A percentile compares a stretch with the other conserved stretches of the same genome.
These are phyloP conservation scores for Fragaria ananassa DNA, from an alignment of 306 rosid species.

Conservation along the genomic window DNA sequence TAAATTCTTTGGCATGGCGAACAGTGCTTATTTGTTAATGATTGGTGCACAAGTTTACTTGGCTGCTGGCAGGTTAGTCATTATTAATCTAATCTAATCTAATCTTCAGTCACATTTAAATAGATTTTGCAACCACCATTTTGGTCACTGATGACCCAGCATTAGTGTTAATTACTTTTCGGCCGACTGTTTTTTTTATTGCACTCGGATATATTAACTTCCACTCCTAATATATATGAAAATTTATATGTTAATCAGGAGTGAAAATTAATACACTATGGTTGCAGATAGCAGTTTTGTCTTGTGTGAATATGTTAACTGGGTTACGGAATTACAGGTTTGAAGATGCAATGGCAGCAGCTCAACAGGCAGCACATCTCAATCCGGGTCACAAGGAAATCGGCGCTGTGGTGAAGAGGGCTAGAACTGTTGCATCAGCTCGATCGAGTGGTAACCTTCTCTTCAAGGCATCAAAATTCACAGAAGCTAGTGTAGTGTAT, in stretches of 20 bases:
- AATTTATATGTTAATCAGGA: background rate
- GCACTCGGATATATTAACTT: background rate
- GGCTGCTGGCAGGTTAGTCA: constrained; percentile 80
- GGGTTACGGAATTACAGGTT: constrained; percentile 47
- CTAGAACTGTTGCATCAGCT: constrained; percentile 56
- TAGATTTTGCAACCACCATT: constrained; percentile 4
- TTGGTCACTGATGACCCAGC: background rate
- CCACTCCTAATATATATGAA: background rate
- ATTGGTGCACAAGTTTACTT: constrained; percentile 61
- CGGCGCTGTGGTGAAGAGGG: constrained; percentile 52
- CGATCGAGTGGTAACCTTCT: constrained; percentile 83
- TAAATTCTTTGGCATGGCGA: constrained; percentile 51
- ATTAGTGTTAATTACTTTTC: background rate
- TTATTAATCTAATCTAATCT: background rate
- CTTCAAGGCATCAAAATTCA: constrained; percentile 73
- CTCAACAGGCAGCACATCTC: constrained; percentile 58
- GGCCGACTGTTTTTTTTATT: background rate
- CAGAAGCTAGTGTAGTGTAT: constrained; percentile 62
- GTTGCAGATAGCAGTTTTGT: background rate
- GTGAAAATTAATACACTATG: background rate
- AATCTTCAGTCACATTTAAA: background rate
- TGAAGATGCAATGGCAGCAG: constrained; percentile 70
- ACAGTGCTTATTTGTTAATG: constrained; percentile 52
- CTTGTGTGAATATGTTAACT: background rate
- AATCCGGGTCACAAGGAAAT: constrained; percentile 62